Conservation (phyloP, 495 filamentous ascomycete genomes). For the Podospora bellae-mahoneyi region DNA sequence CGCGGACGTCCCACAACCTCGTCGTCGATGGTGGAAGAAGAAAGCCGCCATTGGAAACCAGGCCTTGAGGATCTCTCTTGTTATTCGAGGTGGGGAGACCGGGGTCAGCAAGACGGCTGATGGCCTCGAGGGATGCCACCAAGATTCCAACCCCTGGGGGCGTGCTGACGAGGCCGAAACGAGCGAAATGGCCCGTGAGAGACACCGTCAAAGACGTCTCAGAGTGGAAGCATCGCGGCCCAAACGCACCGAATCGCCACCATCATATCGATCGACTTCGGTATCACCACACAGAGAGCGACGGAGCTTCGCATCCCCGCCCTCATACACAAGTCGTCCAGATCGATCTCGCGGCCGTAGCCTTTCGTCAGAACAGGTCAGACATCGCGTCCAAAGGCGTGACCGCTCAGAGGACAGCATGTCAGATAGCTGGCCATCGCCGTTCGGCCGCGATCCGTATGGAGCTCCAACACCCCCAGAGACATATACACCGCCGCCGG, state of each 20-base stretch:
- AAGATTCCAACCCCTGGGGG: conserved; percentile 23
- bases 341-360: conserved; percentile 4
- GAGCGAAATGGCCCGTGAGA: conserved; percentile 10
- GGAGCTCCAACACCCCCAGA: conserved; percentile 12
- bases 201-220: neutral
- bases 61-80: conserved; percentile 9
- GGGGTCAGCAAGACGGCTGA: conserved; percentile 4
- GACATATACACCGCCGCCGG: conserved; percentile 17
- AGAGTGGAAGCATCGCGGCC: neutral
- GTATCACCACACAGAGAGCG: conserved; percentile 13
- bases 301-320: conserved; percentile 10
- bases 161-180: conserved; percentile 16
- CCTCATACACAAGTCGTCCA: conserved; percentile 11
- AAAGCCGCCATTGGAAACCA: neutral
- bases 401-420: conserved; percentile 7
- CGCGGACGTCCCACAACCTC: conserved; percentile 23
- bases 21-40: conserved; percentile 29
- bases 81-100: conserved; percentile 28
- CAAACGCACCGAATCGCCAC: conserved; percentile 11
- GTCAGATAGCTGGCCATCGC: conserved; percentile 3
- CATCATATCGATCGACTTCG: conserved; percentile 18
- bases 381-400: conserved; percentile 12
- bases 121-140: conserved; percentile 9
- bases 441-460: conserved; percentile 12
- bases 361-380: conserved; percentile 7